Conservation (phyloP, 2,329 filamentous ascomycete species). For the Fusarium fracticaudum region DNA sequence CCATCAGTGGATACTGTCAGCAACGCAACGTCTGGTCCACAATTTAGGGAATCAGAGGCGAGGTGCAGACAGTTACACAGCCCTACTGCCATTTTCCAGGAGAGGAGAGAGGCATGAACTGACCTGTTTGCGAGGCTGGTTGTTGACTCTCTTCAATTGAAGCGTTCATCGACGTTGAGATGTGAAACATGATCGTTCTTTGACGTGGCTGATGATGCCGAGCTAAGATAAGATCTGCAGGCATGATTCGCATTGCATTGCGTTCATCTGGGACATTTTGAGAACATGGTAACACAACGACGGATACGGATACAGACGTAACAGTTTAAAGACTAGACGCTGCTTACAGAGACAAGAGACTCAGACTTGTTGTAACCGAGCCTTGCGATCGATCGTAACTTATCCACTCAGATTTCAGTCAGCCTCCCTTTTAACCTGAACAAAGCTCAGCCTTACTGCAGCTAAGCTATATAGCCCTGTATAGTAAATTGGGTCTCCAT, state of each 20-base stretch:
- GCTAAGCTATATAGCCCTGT: constrained; percentile 1
- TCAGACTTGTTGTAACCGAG: neutral
- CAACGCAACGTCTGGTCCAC: constrained; percentile 17
- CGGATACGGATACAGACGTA: neutral
- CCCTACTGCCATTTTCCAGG: neutral
- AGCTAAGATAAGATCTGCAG: neutral
- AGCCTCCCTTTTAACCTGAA: constrained; percentile 10
- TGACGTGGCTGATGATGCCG: neutral
- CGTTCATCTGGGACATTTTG: neutral
- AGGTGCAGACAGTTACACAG: constrained; percentile 24
- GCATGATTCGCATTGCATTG: neutral
- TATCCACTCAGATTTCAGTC: constrained; percentile 3
- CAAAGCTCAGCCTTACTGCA: constrained; percentile 32
- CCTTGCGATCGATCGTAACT: constrained; percentile 7
- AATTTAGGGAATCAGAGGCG: constrained; percentile 19
- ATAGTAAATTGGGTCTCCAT: neutral
- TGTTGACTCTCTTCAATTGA: neutral
- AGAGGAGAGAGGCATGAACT: neutral
- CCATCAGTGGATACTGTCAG: constrained; percentile 16
- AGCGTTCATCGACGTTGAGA: neutral
- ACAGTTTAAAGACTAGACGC: neutral
- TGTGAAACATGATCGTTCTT: constrained; percentile 13
- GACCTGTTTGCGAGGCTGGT: neutral
- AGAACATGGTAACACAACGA: neutral
- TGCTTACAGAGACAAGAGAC: neutral